Evolutionary conservation across 768 basidiomycete species (phyloP), one percentile per base, ranked within the genome.

Genomic region (Butyriboletus loyo): DNA sequence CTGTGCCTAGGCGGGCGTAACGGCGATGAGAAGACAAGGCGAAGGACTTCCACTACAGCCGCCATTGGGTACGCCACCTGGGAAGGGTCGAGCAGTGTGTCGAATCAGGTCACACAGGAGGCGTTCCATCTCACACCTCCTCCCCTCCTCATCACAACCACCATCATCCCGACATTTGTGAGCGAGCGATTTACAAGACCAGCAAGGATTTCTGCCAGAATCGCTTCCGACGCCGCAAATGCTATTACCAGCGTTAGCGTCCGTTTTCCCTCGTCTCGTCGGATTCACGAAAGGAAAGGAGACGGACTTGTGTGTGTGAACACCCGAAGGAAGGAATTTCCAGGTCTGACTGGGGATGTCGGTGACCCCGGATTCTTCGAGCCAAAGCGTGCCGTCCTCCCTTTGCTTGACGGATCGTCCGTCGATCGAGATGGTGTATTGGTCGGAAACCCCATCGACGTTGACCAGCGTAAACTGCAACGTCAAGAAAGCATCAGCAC

Each of bases 1-100:
- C n/a, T n/a, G n/a, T n/a, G n/a, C n/a, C n/a, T n/a, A n/a, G n/a
- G n/a, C n/a, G n/a, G n/a, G n/a, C n/a, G n/a, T n/a, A n/a, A n/a
- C n/a, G 30, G 17, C 4, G 5, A 3, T 1, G 21, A 32, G 3
- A 28, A n/a, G n/a, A n/a, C 54, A 57, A 28, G 36, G 27, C 2
- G 56, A 51, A 35, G 56, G 56, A 14, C 21, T 39, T 36, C 54
- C 54, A 32, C 56, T 52, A 21, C 54, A 48, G 17, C 7, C 32
- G 9, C n/a, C n/a, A n/a, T n/a, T n/a, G n/a, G 37, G 19, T 10
- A n/a, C n/a, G n/a, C n/a, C n/a, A n/a, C n/a, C n/a, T n/a, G n/a
- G n/a, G n/a, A n/a, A n/a, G n/a, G n/a, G n/a, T n/a, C n/a, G n/a
- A n/a, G n/a, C n/a, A n/a, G n/a, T n/a, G n/a, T n/a, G n/a, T n/a